Evolutionary conservation across 495 filamentous ascomycete species (phyloP), one percentile per base, ranked within the genome.

Genomic region (Filosporella fistucella): DNA sequence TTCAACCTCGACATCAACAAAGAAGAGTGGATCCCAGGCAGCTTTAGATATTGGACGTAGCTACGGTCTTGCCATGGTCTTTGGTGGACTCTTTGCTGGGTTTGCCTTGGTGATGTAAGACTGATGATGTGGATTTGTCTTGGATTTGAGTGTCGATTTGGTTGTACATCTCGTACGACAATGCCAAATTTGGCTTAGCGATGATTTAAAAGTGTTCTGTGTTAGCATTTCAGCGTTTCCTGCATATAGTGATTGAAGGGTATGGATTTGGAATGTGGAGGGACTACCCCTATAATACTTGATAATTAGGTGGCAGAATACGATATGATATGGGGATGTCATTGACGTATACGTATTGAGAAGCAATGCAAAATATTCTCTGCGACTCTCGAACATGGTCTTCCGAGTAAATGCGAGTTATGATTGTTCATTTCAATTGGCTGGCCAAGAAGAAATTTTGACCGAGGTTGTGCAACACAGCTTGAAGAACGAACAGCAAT

Each of bases 31-130:
- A 38, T 58, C 62, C 12, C 62, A 65, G 17, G 59, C 68, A 9
- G 62, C 68, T 8, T 55, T 78, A 39, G 69, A 78, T 11, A 57
- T 84, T 28, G 74, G 76, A 16, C 71, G 74, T 30, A 68, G 76
- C 16, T 84, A 82, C 57, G 81, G 82, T 16, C 62, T 83, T 9
- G 68, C 64, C 17, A 55, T 77, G 6, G 57, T 87, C 7, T 62
- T 81, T 16, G 74, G 68, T 28, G 74, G 78, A 17, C 58, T 90
- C 42, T 72, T 81, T 49, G 82, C 75, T 32, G 86, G 82, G 0
- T 81, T 88, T 57, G 72, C 81, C 21, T 47, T 77, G 45, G 55
- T 85, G 55, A 68, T 86, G 26, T 88, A 51, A 40, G 33, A 40
- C 24, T 10, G 41, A 36, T 1, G 17, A 20, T 25, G 41, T 22